Percentiles rank a stretch among this genome's conserved stretches.
Conservation (phyloP, 352 stramenopile genomes). For the Globisporangium okanoganense region DNA sequence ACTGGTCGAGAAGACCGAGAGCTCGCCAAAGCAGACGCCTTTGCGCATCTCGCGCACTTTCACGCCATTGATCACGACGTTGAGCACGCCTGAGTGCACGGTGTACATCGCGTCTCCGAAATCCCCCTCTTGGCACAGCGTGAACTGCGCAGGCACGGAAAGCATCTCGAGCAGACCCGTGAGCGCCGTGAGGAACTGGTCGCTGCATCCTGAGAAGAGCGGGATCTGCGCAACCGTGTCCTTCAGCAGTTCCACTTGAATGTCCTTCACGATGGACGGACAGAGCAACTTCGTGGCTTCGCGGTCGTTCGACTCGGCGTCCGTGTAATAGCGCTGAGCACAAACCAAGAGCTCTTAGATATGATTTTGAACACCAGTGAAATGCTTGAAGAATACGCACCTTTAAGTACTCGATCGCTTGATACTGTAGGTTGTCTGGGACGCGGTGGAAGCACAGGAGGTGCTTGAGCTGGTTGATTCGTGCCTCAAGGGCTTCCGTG, state of each 20-base stretch:
- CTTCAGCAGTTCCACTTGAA: constrained; percentile 66
- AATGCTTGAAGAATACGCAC: background rate
- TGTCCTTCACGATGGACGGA: constrained; percentile 70
- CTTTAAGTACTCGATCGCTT: constrained; percentile 60
- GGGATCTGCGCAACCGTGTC: constrained; percentile 52
- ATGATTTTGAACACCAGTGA: too few species aligned
- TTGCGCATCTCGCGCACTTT: constrained; percentile 72
- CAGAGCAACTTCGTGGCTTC: constrained; percentile 60
- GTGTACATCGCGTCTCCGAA: constrained; percentile 72
- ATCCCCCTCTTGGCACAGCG: constrained; percentile 50
- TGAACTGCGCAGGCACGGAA: constrained; percentile 48
- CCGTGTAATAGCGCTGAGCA: constrained; percentile 47
- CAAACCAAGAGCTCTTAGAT: background rate
- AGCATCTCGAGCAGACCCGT: constrained; percentile 67
- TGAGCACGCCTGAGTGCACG: constrained; percentile 63
- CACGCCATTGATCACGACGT: constrained; percentile 45
- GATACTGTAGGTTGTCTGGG: constrained; percentile 37
- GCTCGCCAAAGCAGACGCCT: constrained; percentile 56
- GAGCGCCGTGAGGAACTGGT: constrained; percentile 58
- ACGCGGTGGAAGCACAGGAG: constrained; percentile 62
- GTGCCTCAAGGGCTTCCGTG: constrained; percentile 34
- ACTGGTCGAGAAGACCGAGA: constrained; percentile 58
- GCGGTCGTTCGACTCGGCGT: constrained; percentile 63
- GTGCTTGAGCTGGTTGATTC: constrained; percentile 66
- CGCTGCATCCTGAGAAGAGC: constrained; percentile 58